Evolutionary conservation across 345 rosid species (phyloP).

Genomic region (Euclidium syriacum): DNA sequence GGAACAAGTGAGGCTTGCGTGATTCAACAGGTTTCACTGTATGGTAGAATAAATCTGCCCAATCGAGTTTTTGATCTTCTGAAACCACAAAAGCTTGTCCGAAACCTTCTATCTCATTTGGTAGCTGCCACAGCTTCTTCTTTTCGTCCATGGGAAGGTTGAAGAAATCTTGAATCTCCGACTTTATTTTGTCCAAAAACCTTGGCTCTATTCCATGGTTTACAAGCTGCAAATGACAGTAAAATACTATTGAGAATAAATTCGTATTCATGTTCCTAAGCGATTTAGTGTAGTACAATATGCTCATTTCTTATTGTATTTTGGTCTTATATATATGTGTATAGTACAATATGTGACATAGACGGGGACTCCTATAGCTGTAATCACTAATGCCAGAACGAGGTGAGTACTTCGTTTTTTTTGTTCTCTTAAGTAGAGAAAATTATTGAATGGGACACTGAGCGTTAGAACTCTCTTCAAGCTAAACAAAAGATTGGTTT

Average conservation of each 20-base stretch:
- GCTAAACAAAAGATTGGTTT: too few species aligned
- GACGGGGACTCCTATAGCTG: too few species aligned
- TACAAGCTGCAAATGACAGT: conserved; percentile 20
- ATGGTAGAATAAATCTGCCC: conserved; percentile 29
- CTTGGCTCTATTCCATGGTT: conserved; percentile 32
- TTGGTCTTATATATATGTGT: too few species aligned
- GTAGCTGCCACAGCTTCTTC: conserved; percentile 23
- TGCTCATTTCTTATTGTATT: too few species aligned
- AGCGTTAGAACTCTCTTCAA: too few species aligned
- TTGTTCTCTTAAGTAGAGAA: too few species aligned
- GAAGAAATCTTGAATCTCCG: conserved; percentile 30
- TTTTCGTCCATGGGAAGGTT: conserved; percentile 37
- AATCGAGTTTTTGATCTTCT: conserved; percentile 35
- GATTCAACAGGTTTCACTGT: conserved; percentile 10
- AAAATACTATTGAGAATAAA: too few species aligned
- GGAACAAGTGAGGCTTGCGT: conserved; percentile 31
- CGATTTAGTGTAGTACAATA: conserved; percentile 35
- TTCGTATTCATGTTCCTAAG: conserved; percentile 50
- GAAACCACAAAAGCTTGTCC: conserved; percentile 36
- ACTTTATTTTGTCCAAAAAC: conserved; percentile 25
- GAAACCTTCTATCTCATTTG: conserved; percentile 25
- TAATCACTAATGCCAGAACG: too few species aligned
- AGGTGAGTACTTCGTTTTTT: too few species aligned
- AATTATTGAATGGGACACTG: too few species aligned
- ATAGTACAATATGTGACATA: too few species aligned